Evolutionary conservation across 2,329 filamentous ascomycete genomes (phyloP).

Genomic region (Fonsecaea pedrosoi): DNA sequence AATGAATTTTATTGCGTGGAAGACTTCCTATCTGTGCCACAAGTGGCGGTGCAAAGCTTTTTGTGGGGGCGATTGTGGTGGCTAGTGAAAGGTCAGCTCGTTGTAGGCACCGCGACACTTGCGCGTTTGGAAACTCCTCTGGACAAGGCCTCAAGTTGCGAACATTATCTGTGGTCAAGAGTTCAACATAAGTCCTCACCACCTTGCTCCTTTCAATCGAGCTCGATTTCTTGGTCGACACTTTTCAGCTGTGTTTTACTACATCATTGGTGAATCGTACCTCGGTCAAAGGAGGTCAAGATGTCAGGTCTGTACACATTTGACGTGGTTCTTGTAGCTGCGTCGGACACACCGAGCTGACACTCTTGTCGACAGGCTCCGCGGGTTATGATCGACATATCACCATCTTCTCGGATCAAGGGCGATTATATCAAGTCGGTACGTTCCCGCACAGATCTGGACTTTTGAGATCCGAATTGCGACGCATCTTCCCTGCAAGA

Average conservation of each 20-base stretch:
- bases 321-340: conserved; percentile 27
- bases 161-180: conserved; percentile 21
- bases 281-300: conserved; percentile 39
- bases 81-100: conserved; percentile 1
- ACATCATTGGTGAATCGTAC: conserved; percentile 26
- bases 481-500: not conserved
- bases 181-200: conserved; percentile 13
- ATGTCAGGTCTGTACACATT: conserved; percentile 53
- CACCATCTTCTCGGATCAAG: conserved; percentile 99
- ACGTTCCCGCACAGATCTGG: conserved; percentile 53
- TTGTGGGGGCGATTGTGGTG: conserved; percentile 1
- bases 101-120: conserved; percentile 22
- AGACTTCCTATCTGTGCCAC: not conserved
- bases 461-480: not conserved
- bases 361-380: conserved; percentile 63
- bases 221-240: conserved; percentile 11
- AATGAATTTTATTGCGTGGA: not conserved
- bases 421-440: conserved; percentile 99
- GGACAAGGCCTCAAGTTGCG: not conserved
- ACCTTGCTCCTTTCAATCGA: conserved; percentile 17
- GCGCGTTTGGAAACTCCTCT: conserved; percentile 15
- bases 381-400: conserved; percentile 98
- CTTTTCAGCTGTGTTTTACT: conserved; percentile 22
- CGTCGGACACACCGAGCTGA: conserved; percentile 40
- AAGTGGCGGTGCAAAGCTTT: conserved; percentile 18